Evolutionary conservation across 768 basidiomycete genomes (phyloP).

Genomic region (Gymnopilus dilepis): DNA sequence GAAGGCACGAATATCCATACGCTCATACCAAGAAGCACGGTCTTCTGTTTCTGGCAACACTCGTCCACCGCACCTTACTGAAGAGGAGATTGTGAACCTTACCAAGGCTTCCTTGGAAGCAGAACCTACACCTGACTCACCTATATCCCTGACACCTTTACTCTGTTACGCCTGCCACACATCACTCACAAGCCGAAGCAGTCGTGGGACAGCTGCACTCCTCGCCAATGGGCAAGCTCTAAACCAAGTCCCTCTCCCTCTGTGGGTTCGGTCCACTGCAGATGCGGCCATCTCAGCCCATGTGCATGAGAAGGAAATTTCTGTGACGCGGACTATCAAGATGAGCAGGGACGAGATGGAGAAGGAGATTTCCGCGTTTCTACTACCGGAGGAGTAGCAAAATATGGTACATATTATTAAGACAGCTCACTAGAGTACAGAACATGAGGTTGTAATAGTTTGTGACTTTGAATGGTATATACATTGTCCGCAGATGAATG

Average conservation of each 20-base stretch:
- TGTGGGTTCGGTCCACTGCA: conserved; percentile 39
- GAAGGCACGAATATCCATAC: conserved; percentile 77
- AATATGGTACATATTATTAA: conserved; percentile 2
- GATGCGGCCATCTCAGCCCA: conserved; percentile 3
- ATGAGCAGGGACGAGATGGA: conserved; percentile 42
- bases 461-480: neutral
- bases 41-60: conserved; percentile 27
- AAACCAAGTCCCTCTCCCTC: conserved; percentile 37
- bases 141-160: conserved; percentile 38
- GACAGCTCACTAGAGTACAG: neutral
- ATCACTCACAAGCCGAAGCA: conserved; percentile 61
- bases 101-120: conserved; percentile 16
- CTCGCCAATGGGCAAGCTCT: conserved; percentile 15
- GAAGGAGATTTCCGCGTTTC: conserved; percentile 34
- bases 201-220: conserved; percentile 38
- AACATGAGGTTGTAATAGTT: conserved; percentile 2
- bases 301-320: conserved; percentile 23
- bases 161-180: conserved; percentile 72
- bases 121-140: conserved; percentile 23
- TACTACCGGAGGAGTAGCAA: conserved; percentile 24
- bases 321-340: conserved; percentile 24
- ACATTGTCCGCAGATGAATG: neutral
- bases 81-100: conserved; percentile 23
- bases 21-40: conserved; percentile 47
- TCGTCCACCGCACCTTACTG: conserved; percentile 33